These are phyloP conservation scores for Paraphoma chrysanthemicola DNA, from an alignment of 2,329 filamentous ascomycete genomes.

Conservation along the genomic window DNA sequence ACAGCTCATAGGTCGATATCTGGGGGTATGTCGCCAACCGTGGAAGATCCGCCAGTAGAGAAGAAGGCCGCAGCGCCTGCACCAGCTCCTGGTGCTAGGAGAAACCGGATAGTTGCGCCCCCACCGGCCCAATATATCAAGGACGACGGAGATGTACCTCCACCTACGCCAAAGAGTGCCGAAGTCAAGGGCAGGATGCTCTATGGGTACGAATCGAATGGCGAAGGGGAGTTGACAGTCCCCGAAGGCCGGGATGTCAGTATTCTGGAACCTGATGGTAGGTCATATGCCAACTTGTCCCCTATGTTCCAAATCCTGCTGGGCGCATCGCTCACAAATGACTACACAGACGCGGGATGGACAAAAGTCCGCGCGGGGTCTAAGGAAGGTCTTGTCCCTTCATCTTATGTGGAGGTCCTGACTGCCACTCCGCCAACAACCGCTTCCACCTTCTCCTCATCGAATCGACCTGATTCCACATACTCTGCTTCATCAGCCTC, in stretches of 20 bases:
- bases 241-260: constrained; percentile 78
- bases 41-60: constrained; percentile 55
- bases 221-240: constrained; percentile 81
- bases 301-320: constrained; percentile 21
- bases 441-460: constrained; percentile 36
- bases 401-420: constrained; percentile 79
- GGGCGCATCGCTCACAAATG: constrained; percentile 24
- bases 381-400: constrained; percentile 85
- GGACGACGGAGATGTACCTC: constrained; percentile 60
- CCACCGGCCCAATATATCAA: constrained; percentile 83
- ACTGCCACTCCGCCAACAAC: constrained; percentile 47
- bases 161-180: constrained; percentile 38
- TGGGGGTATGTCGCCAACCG: constrained; percentile 60
- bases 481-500: constrained; percentile 81
- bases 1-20: constrained; percentile 79
- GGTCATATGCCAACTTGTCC: constrained; percentile 45
- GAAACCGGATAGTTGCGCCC: constrained; percentile 82
- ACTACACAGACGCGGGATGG: constrained; percentile 82
- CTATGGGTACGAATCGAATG: constrained; percentile 82
- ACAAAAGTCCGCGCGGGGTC: constrained; percentile 78
- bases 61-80: constrained; percentile 35
- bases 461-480: constrained; percentile 63
- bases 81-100: constrained; percentile 48
- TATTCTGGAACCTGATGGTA: constrained; percentile 88
- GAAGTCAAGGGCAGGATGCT: constrained; percentile 86